Evolutionary conservation across 139 green algal genomes (phyloP).

Genomic region (Chlamydomonas incerta): DNA sequence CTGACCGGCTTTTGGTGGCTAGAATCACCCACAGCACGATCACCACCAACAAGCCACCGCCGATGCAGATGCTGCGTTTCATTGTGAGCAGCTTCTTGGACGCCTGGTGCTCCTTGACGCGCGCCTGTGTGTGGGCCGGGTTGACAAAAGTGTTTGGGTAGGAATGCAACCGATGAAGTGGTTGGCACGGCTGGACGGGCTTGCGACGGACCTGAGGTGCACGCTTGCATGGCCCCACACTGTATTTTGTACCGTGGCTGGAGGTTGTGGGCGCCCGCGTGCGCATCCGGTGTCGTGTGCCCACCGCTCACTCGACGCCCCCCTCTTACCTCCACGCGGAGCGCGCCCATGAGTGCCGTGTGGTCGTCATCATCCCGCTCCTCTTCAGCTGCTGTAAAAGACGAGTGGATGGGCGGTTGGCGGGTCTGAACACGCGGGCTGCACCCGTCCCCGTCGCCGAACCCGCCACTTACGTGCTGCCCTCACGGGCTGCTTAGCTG

Average conservation of each 20-base stretch:
- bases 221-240: too few species aligned
- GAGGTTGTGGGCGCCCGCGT: too few species aligned
- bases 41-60: constrained; percentile 59
- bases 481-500: background rate
- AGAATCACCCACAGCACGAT: constrained; percentile 52
- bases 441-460: too few species aligned
- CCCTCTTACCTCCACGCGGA: constrained; percentile 63
- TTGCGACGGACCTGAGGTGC: too few species aligned
- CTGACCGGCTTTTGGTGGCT: constrained; percentile 22
- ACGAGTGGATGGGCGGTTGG: too few species aligned
- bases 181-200: too few species aligned
- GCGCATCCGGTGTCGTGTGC: too few species aligned
- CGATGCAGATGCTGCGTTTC: constrained; percentile 63
- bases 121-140: constrained; percentile 39
- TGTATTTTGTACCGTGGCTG: too few species aligned
- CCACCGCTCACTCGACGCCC: too few species aligned
- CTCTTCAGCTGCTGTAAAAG: constrained; percentile 13
- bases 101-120: constrained; percentile 60
- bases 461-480: too few species aligned
- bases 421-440: too few species aligned
- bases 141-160: background rate
- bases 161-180: too few species aligned
- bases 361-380: constrained; percentile 42
- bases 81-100: constrained; percentile 59
- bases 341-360: constrained; percentile 57